Percentiles rank a stretch among this genome's conserved stretches.
Evolutionary conservation across 2,329 filamentous ascomycete species (phyloP).

Genomic region (Plenodomus tracheiphilus): DNA sequence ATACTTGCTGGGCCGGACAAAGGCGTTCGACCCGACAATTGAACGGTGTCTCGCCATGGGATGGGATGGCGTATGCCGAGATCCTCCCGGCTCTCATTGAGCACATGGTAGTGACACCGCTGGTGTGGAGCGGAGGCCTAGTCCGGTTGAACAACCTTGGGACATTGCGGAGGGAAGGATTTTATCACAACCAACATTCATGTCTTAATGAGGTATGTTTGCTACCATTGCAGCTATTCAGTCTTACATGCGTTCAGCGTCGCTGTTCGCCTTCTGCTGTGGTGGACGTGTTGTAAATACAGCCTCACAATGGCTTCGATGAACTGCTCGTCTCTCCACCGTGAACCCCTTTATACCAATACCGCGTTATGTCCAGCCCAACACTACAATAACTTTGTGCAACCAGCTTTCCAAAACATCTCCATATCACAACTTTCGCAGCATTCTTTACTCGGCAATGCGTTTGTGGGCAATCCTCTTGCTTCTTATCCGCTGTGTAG

Average conservation of each 20-base stretch:
- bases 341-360: background rate
- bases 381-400: background rate
- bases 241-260: slow-evolving; percentile 28
- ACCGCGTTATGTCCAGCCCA: background rate
- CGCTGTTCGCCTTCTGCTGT: background rate
- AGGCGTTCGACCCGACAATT: background rate
- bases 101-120: background rate
- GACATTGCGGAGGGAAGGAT: background rate
- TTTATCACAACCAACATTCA: background rate
- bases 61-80: background rate
- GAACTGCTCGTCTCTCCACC: background rate
- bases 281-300: background rate
- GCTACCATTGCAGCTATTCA: slow-evolving; percentile 11
- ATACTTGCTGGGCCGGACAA: background rate
- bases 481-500: background rate
- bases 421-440: background rate
- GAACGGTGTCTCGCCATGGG: background rate
- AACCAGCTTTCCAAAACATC: background rate
- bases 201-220: slow-evolving; percentile 17
- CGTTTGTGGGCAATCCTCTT: background rate
- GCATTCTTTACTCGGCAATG: background rate
- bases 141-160: background rate
- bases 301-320: background rate
- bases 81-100: background rate
- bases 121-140: background rate